phyloP scores from a whole-genome alignment of 2,329 filamentous ascomycete species.

The Metarhizium sp. region DNA sequence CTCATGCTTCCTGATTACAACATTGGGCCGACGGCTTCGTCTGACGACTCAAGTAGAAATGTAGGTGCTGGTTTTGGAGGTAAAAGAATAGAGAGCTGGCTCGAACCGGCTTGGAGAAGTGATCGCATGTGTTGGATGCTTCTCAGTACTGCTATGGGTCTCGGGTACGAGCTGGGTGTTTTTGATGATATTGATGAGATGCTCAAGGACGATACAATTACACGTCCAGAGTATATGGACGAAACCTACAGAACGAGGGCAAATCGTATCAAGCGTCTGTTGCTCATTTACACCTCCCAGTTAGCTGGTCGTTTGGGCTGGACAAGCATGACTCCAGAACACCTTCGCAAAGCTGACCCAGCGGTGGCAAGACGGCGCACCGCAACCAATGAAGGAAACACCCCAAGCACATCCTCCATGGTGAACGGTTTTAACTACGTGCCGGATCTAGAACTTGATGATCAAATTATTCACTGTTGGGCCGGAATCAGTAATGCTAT shows the following conservation, averaged over 20 bases:
- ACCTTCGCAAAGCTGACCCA: constrained; percentile 47
- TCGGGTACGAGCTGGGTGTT: constrained; percentile 89
- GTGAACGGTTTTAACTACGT: constrained; percentile 56
- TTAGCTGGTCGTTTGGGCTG: constrained; percentile 87
- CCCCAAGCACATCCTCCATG: constrained; percentile 49
- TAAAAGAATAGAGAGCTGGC: constrained; percentile 84
- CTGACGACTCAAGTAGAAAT: constrained; percentile 21
- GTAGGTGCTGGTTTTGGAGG: constrained; percentile 58
- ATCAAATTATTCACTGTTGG: constrained; percentile 79
- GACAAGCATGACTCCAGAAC: constrained; percentile 83
- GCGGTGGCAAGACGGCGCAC: constrained; percentile 42
- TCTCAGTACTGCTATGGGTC: constrained; percentile 77
- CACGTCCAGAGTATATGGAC: constrained; percentile 60
- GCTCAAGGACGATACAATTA: constrained; percentile 48
- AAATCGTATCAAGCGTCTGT: constrained; percentile 71
- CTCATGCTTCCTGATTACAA: constrained; percentile 54
- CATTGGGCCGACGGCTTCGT: constrained; percentile 30
- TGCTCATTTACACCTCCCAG: constrained; percentile 87
- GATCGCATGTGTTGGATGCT: constrained; percentile 99
- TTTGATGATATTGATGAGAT: constrained; percentile 82
- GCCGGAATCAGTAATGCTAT: constrained; percentile 87
- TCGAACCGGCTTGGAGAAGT: constrained; percentile 89
- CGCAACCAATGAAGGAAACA: constrained; percentile 44
- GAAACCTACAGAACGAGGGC: constrained; percentile 69
- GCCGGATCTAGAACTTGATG: constrained; percentile 56